Evolutionary conservation across 192 early-diverging fungal species (phyloP), one percentile per base, ranked within the genome.

Genomic region (Backusella macrospora): DNA sequence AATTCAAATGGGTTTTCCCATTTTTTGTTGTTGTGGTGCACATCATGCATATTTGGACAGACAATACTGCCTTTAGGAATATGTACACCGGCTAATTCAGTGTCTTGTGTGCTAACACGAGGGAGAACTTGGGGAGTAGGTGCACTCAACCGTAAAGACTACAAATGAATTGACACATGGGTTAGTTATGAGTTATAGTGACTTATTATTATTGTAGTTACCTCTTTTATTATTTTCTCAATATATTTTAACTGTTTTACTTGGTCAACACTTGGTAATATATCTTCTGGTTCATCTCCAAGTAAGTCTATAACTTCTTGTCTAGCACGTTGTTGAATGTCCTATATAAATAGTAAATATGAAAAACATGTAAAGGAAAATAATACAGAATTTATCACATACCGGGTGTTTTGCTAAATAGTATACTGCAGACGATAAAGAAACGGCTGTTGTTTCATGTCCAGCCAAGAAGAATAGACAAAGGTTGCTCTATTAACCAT

Each of bases 381-480:
- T 34, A 34, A 34, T 34, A 34, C 29, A 7, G 47, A 0, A n/a
- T 18, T 15, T n/a, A 48, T n/a, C 0, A 16, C 18, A 18, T 52
- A 52, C 73, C 38, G 70, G 70, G 12, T 87, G 71, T 26, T 64
- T 74, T n/a, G 88, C 85, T 16, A 89, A 76, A 64, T 84, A 80
- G 40, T 81, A 82, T 23, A 86, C 66, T 42, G 82, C 43, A 62
- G 75, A 77, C 14, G 85, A 75, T 44, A 90, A 74, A 45, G 85
- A 72, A 52, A 85, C 84, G n/a, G 87, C 85, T 5, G 86, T 86
- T 46, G 85, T 89, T 52, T 89, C 86, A 44, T 86, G 82, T 49
- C 85, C 88, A 18, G 86, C 87, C 46, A 88, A 76, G 38, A 86
- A 87, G 76, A 90, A 88, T 65, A 84, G 73, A 47, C 72, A 73